These are phyloP conservation scores for Epichloe baconii DNA, from an alignment of 2,329 filamentous ascomycete genomes.

Conservation along the genomic window DNA sequence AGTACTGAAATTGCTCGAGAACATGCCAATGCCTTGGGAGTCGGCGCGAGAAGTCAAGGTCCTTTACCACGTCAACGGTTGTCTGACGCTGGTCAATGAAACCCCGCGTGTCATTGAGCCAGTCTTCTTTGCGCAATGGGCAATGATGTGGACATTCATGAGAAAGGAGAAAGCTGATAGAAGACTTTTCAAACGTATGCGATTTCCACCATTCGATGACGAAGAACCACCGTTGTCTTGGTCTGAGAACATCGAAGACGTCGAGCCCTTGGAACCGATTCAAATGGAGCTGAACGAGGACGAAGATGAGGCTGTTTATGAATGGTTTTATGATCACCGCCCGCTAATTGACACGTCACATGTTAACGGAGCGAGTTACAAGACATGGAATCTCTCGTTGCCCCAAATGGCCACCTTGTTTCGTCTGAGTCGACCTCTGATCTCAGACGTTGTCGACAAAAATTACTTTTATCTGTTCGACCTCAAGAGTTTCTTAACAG, in stretches of 20 bases:
- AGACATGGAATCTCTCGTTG: constrained; percentile 82
- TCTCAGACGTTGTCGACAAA: constrained; percentile 86
- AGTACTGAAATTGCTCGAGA: constrained; percentile 91
- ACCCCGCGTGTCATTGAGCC: constrained; percentile 93
- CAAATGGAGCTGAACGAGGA: constrained; percentile 96
- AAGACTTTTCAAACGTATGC: constrained; percentile 95
- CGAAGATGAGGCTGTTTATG: constrained; percentile 80
- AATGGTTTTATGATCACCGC: constrained; percentile 96
- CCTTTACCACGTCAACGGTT: constrained; percentile 95
- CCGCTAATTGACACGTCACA: constrained; percentile 83
- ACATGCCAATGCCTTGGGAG: constrained; percentile 99
- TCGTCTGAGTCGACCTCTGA: constrained; percentile 75
- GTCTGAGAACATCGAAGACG: constrained; percentile 98
- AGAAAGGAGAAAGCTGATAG: constrained; percentile 93
- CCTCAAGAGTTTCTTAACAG: constrained; percentile 83
- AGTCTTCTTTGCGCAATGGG: constrained; percentile 97
- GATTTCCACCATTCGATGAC: constrained; percentile 96
- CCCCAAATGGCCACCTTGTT: constrained; percentile 95
- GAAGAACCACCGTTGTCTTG: constrained; percentile 95
- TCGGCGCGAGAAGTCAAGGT: constrained; percentile 93
- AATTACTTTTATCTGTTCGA: constrained; percentile 99
- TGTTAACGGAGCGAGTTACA: constrained; percentile 94
- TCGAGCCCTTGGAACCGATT: constrained; percentile 92
- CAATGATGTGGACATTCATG: constrained; percentile 99
- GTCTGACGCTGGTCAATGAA: constrained; percentile 92